These are phyloP conservation scores for Boletus reticulatus DNA, from an alignment of 768 basidiomycete genomes.

Conservation along the genomic window DNA sequence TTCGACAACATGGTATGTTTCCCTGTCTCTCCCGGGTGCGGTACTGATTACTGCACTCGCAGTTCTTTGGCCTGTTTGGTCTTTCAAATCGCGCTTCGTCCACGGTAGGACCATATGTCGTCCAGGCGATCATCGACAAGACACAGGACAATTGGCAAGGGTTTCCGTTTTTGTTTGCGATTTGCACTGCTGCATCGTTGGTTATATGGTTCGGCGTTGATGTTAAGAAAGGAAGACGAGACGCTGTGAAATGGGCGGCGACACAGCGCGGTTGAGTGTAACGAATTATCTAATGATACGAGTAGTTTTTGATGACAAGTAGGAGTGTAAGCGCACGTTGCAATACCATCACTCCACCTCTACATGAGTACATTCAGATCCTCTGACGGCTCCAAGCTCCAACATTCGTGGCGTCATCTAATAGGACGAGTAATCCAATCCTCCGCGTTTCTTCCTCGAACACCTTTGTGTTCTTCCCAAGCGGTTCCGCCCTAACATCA, in stretches of 20 bases:
- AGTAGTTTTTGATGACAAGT: too few relatives aligned
- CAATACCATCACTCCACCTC: too few relatives aligned
- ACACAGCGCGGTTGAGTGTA: slow-evolving; percentile 18
- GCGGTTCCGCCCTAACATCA: slow-evolving; percentile 13
- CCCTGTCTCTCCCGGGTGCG: neutral
- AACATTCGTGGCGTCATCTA: neutral
- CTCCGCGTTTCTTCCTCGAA: slow-evolving; percentile 15
- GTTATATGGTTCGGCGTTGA: slow-evolving; percentile 79
- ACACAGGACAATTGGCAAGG: slow-evolving; percentile 78
- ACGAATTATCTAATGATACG: too few relatives aligned
- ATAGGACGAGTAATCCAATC: slow-evolving; percentile 14
- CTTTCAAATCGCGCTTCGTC: slow-evolving; percentile 84
- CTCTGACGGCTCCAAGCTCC: too few relatives aligned
- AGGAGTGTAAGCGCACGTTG: too few relatives aligned
- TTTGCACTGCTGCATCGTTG: slow-evolving; percentile 62
- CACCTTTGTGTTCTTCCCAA: slow-evolving; percentile 15
- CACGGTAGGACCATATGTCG: slow-evolving; percentile 84
- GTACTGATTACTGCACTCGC: neutral
- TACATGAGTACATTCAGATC: too few relatives aligned
- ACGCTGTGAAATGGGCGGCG: slow-evolving; percentile 59
- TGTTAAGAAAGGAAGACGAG: slow-evolving; percentile 56
- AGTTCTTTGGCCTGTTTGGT: slow-evolving; percentile 88
- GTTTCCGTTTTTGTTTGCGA: slow-evolving; percentile 79
- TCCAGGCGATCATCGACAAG: slow-evolving; percentile 76
- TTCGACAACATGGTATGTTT: slow-evolving; percentile 72